Percentiles rank a stretch among this genome's conserved stretches.
These are phyloP conservation scores for Phytopythium cucurbitacearum DNA, from an alignment of 352 stramenopile species.

Conservation along the genomic window DNA sequence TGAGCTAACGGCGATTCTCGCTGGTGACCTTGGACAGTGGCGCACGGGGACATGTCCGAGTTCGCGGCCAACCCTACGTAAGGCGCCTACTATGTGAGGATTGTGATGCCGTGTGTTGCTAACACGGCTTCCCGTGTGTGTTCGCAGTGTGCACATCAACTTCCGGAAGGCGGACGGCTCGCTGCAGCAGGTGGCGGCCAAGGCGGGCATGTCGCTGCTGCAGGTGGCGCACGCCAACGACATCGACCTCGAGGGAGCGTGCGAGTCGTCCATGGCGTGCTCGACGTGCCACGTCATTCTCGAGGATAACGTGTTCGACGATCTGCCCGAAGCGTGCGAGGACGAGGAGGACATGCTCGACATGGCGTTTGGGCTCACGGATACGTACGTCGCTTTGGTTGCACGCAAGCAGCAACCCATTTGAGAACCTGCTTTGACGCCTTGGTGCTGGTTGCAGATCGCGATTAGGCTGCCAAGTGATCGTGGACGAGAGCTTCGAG, in stretches of 20 bases:
- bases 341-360: conserved; percentile 99
- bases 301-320: conserved; percentile 89
- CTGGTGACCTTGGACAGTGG: conserved; percentile 11
- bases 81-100: conserved; percentile 5
- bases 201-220: conserved; percentile 84
- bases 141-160: conserved; percentile 65
- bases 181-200: conserved; percentile 56
- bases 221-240: conserved; percentile 92
- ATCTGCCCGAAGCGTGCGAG: conserved; percentile 89
- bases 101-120: conserved; percentile 3
- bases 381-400: conserved; percentile 62
- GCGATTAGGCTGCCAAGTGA: conserved; percentile 89
- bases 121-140: background rate
- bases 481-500: conserved; percentile 90
- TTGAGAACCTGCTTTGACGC: background rate
- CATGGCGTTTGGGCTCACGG: conserved; percentile 97
- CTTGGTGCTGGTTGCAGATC: conserved; percentile 37
- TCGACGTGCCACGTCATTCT: conserved; percentile 99
- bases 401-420: no score
- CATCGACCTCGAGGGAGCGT: conserved; percentile 93
- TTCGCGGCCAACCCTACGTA: conserved; percentile 65
- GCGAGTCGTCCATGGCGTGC: conserved; percentile 95
- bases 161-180: conserved; percentile 66
- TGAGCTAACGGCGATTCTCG: background rate
- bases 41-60: conserved; percentile 54